Evolutionary conservation across 306 rosid genomes (phyloP).

Genomic region (Rubus parviflorus): DNA sequence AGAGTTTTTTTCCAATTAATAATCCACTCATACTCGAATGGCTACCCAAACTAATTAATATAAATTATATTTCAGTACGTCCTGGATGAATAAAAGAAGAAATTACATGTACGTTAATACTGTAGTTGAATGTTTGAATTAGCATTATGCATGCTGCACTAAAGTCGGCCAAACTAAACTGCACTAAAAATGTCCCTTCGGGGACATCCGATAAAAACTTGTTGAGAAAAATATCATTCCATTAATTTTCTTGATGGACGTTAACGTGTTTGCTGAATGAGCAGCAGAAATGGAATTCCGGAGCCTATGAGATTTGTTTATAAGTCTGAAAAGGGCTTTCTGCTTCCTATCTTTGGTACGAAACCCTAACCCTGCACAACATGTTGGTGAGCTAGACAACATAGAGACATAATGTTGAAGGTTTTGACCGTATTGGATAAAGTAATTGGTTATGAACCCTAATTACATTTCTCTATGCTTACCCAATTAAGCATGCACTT

Average conservation of each 20-base stretch:
- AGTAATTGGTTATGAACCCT: neutral
- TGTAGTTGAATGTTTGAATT: neutral
- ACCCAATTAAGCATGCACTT: neutral
- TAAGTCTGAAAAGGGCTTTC: neutral
- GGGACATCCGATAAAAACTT: too few relatives aligned
- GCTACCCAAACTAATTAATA: too few relatives aligned
- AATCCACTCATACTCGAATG: too few relatives aligned
- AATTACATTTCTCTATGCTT: neutral
- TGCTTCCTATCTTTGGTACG: neutral
- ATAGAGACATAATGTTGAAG: conserved; percentile 4
- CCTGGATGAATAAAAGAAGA: too few relatives aligned
- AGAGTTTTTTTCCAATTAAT: too few relatives aligned
- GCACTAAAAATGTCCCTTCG: too few relatives aligned
- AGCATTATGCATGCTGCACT: neutral
- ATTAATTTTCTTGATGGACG: neutral
- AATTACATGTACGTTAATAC: neutral
- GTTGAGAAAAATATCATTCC: neutral
- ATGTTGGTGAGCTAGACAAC: neutral
- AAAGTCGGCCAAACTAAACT: neutral
- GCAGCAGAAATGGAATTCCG: neutral
- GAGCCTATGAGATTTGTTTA: neutral
- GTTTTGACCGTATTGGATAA: neutral
- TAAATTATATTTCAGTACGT: neutral
- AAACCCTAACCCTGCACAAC: neutral
- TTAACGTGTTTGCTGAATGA: conserved; percentile 3